Conservation (phyloP, 306 rosid species). For the Trichosanthes cucumerina region DNA sequence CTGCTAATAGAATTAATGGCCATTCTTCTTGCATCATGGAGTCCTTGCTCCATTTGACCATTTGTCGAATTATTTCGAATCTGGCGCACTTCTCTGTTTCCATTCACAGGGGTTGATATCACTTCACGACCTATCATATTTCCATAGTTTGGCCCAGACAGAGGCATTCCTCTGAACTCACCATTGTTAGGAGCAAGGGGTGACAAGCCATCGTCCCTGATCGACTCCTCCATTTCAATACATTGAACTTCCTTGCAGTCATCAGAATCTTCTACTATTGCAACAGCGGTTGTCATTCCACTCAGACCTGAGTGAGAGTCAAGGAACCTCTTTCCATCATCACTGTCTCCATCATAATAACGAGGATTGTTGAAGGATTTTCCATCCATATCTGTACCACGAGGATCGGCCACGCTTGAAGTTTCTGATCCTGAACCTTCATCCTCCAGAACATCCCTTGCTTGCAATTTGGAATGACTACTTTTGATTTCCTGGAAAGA, state of each 20-base stretch:
- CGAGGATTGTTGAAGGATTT: conserved; percentile 57
- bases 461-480: conserved; percentile 34
- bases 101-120: conserved; percentile 32
- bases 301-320: conserved; percentile 21
- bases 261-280: conserved; percentile 36
- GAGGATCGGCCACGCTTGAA: conserved; percentile 43
- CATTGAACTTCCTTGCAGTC: conserved; percentile 91
- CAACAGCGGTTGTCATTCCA: conserved; percentile 16
- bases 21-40: conserved; percentile 22
- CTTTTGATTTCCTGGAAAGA: conserved; percentile 24
- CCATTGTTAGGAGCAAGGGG: conserved; percentile 18
- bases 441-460: conserved; percentile 49
- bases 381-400: conserved; percentile 17
- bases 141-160: conserved; percentile 22
- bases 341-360: conserved; percentile 34
- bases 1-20: conserved; percentile 25
- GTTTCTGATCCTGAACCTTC: conserved; percentile 68
- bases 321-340: conserved; percentile 15
- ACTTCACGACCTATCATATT: conserved; percentile 33
- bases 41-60: conserved; percentile 29
- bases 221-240: conserved; percentile 57
- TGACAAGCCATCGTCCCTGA: conserved; percentile 31
- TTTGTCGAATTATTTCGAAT: conserved; percentile 30
- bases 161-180: conserved; percentile 26
- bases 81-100: conserved; percentile 31